phyloP scores from a whole-genome alignment of 352 stramenopile genomes.

The Globisporangium cylindrosporum region DNA sequence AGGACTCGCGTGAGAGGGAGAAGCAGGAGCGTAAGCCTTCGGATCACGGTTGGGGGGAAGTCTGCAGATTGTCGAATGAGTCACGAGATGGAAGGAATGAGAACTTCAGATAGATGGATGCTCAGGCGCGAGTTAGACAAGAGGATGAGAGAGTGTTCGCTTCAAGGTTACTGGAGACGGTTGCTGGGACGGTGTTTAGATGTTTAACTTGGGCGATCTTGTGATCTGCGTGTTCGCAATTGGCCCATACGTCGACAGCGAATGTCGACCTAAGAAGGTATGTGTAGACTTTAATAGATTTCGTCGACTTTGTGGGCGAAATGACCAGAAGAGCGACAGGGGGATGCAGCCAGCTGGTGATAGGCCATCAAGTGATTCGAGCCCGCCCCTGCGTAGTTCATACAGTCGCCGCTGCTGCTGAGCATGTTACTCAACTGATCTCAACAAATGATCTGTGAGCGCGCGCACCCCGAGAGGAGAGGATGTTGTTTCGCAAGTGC shows the following conservation, averaged over 20 bases:
- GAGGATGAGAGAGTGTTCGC: neutral
- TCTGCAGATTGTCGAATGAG: conserved; percentile 2
- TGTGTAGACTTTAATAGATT: neutral
- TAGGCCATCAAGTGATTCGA: neutral
- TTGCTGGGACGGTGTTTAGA: neutral
- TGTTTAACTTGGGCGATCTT: neutral
- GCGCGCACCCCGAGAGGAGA: neutral
- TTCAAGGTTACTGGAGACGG: neutral
- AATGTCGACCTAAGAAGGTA: neutral
- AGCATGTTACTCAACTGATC: neutral
- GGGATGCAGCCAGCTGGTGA: neutral
- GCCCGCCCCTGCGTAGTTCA: neutral
- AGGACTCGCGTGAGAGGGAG: too few relatives aligned
- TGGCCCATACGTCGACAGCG: neutral
- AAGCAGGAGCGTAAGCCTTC: neutral
- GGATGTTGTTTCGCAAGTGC: neutral
- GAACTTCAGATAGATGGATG: neutral
- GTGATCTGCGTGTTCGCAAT: neutral
- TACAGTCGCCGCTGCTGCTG: neutral
- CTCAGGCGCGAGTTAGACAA: neutral
- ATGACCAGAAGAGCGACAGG: neutral
- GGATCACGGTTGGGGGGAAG: neutral
- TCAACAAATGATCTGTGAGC: neutral
- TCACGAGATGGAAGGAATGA: neutral
- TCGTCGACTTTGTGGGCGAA: neutral